These are phyloP conservation scores for Aspergillus hiratsukae DNA, from an alignment of 2,329 filamentous ascomycete genomes.

Conservation along the genomic window DNA sequence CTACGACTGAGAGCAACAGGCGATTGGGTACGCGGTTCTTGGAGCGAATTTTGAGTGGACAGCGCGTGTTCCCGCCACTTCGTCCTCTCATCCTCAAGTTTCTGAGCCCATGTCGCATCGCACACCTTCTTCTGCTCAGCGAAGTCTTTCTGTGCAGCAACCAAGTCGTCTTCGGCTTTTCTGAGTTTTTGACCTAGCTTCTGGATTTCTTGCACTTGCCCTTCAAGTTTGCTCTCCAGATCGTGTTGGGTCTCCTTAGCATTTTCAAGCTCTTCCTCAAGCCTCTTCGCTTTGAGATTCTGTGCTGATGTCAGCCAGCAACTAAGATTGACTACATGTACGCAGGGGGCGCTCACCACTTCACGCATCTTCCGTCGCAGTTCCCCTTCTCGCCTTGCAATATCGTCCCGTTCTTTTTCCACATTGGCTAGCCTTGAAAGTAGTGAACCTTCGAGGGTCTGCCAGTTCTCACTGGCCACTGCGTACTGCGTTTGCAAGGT, in stretches of 20 bases:
- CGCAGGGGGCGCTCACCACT: constrained; percentile 52
- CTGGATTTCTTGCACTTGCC: constrained; percentile 57
- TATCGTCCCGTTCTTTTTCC: constrained; percentile 89
- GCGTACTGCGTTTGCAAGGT: constrained; percentile 93
- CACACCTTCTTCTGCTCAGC: constrained; percentile 56
- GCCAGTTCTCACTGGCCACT: constrained; percentile 94
- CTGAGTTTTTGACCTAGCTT: constrained; percentile 38
- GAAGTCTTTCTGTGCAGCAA: constrained; percentile 53
- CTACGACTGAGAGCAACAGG: constrained; percentile 40
- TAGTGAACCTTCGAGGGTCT: constrained; percentile 85
- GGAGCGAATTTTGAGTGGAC: constrained; percentile 32
- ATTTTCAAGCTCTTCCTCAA: constrained; percentile 79
- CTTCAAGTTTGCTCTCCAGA: constrained; percentile 55
- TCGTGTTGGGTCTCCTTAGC: constrained; percentile 43
- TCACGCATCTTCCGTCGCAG: constrained; percentile 87
- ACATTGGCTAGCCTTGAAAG: constrained; percentile 70
- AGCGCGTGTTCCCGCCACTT: constrained; percentile 53
- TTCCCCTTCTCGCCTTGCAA: constrained; percentile 75
- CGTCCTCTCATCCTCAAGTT: constrained; percentile 60
- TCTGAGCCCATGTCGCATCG: constrained; percentile 55
- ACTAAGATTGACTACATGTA: background rate
- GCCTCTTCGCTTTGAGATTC: constrained; percentile 61
- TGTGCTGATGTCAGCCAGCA: constrained; percentile 29
- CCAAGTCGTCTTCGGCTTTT: constrained; percentile 57
- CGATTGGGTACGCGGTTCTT: constrained; percentile 36